These are phyloP conservation scores for Suillus plorans DNA, from an alignment of 768 basidiomycete species.

Conservation along the genomic window DNA sequence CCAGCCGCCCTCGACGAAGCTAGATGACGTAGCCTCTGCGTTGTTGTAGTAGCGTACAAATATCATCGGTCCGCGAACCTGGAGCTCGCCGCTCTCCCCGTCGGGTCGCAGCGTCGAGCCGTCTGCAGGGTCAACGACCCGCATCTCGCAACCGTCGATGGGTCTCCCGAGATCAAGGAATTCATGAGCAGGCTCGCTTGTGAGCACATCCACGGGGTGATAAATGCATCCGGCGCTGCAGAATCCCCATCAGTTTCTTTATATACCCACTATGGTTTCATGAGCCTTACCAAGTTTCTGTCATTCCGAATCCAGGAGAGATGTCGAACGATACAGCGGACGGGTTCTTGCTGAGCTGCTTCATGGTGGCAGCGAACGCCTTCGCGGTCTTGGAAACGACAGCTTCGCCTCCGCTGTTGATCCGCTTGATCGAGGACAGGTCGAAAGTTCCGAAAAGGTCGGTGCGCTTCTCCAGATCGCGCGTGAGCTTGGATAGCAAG, in stretches of 20 bases:
- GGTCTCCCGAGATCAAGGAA: slow-evolving; percentile 38
- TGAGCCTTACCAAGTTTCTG: slow-evolving; percentile 38
- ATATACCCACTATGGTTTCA: neutral
- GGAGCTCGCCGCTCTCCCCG: slow-evolving; percentile 38
- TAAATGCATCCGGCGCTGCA: slow-evolving; percentile 41
- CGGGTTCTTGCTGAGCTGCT: slow-evolving; percentile 21
- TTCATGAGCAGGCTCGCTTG: slow-evolving; percentile 23
- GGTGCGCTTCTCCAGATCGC: slow-evolving; percentile 28
- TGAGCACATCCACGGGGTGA: slow-evolving; percentile 27
- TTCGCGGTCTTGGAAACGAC: slow-evolving; percentile 39
- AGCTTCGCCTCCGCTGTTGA: slow-evolving; percentile 45
- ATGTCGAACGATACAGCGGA: slow-evolving; percentile 13
- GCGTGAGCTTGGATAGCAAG: slow-evolving; percentile 37
- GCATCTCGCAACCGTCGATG: slow-evolving; percentile 33
- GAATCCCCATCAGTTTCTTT: neutral
- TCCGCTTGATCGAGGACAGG: slow-evolving; percentile 32
- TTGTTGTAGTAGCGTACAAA: slow-evolving; percentile 50
- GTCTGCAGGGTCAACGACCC: slow-evolving; percentile 31
- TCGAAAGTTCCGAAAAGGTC: slow-evolving; percentile 30
- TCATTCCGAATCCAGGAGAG: slow-evolving; percentile 41
- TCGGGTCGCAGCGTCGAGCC: slow-evolving; percentile 26
- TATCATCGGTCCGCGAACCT: slow-evolving; percentile 40
- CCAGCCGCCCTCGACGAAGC: slow-evolving; percentile 52
- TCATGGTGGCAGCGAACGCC: slow-evolving; percentile 35
- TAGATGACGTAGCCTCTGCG: slow-evolving; percentile 42